These are phyloP conservation scores for Goffeauzyma gilvescens DNA, from an alignment of 768 basidiomycete species.

Conservation along the genomic window DNA sequence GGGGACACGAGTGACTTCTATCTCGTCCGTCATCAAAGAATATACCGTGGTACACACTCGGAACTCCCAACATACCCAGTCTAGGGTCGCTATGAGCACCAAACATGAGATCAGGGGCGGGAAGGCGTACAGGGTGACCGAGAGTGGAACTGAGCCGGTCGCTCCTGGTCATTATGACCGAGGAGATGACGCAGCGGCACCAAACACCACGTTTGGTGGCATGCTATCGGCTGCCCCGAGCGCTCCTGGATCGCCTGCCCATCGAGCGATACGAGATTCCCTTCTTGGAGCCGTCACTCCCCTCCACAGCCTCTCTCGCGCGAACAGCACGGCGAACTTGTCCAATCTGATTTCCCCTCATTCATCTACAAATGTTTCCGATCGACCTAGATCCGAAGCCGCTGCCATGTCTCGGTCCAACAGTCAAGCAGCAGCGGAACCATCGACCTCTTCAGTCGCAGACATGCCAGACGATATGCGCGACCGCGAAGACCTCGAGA, in stretches of 20 bases:
- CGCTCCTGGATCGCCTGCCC: slow-evolving; percentile 7
- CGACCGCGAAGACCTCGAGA: slow-evolving; percentile 17
- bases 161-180: slow-evolving; percentile 9
- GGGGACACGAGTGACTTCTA: slow-evolving; percentile 51
- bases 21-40: slow-evolving; percentile 57
- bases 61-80: slow-evolving; percentile 43
- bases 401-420: not conserved
- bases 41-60: slow-evolving; percentile 43
- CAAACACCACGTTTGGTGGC: not conserved
- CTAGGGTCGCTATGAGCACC: slow-evolving; percentile 42
- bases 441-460: slow-evolving; percentile 11
- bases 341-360: not conserved
- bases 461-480: slow-evolving; percentile 12
- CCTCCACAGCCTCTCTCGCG: not conserved
- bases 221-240: slow-evolving; percentile 5
- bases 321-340: not conserved
- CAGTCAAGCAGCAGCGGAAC: slow-evolving; percentile 2
- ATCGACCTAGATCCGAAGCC: too few species aligned
- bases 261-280: slow-evolving; percentile 1
- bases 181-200: not conserved
- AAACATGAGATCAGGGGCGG: slow-evolving; percentile 55
- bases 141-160: slow-evolving; percentile 4
- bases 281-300: not conserved
- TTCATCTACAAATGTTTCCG: too few species aligned
- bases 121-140: slow-evolving; percentile 13